Evolutionary conservation across 176 grass and related monocot species (phyloP), one percentile per base, ranked within the genome.

Genomic region (Paspalum vaginatum): DNA sequence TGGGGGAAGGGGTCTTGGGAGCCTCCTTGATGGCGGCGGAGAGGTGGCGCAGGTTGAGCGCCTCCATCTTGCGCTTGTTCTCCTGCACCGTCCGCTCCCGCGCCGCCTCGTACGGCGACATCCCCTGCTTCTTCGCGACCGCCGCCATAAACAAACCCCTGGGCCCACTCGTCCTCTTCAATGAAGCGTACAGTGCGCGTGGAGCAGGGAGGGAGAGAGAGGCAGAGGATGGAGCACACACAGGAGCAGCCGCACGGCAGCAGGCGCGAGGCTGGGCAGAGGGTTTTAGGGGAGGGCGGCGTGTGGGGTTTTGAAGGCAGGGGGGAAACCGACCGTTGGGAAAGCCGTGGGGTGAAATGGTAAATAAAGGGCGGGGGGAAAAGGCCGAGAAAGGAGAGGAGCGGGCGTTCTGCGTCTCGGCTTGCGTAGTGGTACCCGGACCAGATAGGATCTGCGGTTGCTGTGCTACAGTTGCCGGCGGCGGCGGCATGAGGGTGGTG

Each of bases 1-100:
- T 72, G 48, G 88, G 92, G 10, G 86, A 89, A 4, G 92, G 86
- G 25, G 92, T 91, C 74, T 93, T 98, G 65, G 92, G 90, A 0
- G 89, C 76, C 75, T 71, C 65, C 58, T 45, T 73, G 73, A 98
- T 18, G 77, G 73, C 81, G 54, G 85, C 54, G 68, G 90, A 87
- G 90, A 98, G 90, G 66, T 98, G 78, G 64, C 49, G 81, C 53
- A 98, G 92, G 70, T 98, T 98, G 71, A 98, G 92, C 84, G 88
- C 90, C 83, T 95, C 96, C 68, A 98, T 88, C 87, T 95, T 98
- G 86, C 84, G 89, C 88, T 91, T 98, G 92, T 98, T 98, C 86
- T 95, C 96, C 89, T 87, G 84, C 61, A 98, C 84, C 56, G 79
- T 93, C 83, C 81, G 92, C 88, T 78, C 83, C 65, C 96, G 74